These are phyloP conservation scores for Suillus discolor DNA, from an alignment of 768 basidiomycete species.

Conservation along the genomic window DNA sequence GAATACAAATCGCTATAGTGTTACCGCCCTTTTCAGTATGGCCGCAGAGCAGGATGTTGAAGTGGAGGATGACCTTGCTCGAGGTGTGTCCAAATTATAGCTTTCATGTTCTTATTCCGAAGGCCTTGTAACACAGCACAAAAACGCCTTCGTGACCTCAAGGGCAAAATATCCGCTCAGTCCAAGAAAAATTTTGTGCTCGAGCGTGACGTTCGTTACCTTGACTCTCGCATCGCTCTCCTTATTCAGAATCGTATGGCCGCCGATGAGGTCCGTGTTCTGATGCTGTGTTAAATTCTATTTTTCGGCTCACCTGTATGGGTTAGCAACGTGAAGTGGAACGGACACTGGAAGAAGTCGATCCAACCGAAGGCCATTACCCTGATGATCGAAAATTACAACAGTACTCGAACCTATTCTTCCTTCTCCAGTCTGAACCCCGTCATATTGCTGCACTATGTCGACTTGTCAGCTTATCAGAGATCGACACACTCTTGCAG, in stretches of 20 bases:
- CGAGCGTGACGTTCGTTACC: conserved; percentile 96
- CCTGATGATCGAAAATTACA: conserved; percentile 94
- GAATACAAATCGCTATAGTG: conserved; percentile 95
- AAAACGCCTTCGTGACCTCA: conserved; percentile 94
- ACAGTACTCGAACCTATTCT: conserved; percentile 98
- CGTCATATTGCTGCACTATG: conserved; percentile 96
- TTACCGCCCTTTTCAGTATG: conserved; percentile 95
- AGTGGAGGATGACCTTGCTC: conserved; percentile 93
- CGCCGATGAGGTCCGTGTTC: conserved; percentile 76
- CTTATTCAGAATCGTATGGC: conserved; percentile 99
- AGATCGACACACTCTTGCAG: conserved; percentile 98
- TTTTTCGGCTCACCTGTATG: conserved; percentile 17
- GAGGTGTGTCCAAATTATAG: conserved; percentile 57
- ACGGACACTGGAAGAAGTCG: conserved; percentile 92
- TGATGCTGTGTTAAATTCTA: not conserved
- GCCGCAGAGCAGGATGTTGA: conserved; percentile 99
- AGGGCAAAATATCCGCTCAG: conserved; percentile 95
- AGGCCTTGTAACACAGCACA: conserved; percentile 62
- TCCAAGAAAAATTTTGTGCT: conserved; percentile 99
- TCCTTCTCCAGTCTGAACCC: conserved; percentile 97
- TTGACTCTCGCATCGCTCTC: conserved; percentile 95
- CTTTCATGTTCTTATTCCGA: not conserved
- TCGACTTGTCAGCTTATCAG: conserved; percentile 91
- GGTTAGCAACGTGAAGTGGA: conserved; percentile 91
- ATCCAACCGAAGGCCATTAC: conserved; percentile 88